Percentiles rank a stretch among this genome's conserved stretches.
Evolutionary conservation across 352 stramenopile genomes (phyloP).

Genomic region (Phytophthora europaea): DNA sequence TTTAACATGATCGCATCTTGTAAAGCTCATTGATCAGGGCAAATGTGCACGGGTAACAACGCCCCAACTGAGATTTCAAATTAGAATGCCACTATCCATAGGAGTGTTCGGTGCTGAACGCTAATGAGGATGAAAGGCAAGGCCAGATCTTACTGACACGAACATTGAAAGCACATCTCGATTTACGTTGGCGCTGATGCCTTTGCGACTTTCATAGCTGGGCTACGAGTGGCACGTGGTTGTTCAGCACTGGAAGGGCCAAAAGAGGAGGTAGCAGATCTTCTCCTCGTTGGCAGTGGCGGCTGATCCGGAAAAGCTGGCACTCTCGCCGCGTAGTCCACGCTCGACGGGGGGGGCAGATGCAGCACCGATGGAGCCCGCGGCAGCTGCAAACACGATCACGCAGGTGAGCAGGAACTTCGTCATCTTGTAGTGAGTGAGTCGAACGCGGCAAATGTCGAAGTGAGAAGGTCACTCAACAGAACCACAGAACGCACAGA

Average conservation of each 20-base stretch:
- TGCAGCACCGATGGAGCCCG: not conserved
- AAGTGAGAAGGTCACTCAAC: not conserved
- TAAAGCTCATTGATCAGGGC: too few species aligned
- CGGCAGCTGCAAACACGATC: not conserved
- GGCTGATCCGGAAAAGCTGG: not conserved
- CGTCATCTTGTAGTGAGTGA: slow-evolving; percentile 3
- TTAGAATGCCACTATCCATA: too few species aligned
- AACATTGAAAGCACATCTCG: too few species aligned
- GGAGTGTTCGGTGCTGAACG: too few species aligned
- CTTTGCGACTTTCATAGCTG: too few species aligned
- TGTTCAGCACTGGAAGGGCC: slow-evolving; percentile 29
- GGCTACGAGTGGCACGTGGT: not conserved
- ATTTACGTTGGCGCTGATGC: too few species aligned
- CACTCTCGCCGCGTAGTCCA: slow-evolving; percentile 4
- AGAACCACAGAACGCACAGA: not conserved
- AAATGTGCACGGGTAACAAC: too few species aligned
- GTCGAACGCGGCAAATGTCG: slow-evolving; percentile 3
- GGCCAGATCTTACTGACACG: too few species aligned
- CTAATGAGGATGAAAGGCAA: too few species aligned
- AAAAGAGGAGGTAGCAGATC: slow-evolving; percentile 21
- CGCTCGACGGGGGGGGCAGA: slow-evolving; percentile 1
- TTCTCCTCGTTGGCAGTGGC: slow-evolving; percentile 18
- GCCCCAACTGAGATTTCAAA: too few species aligned
- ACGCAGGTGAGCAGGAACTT: not conserved
- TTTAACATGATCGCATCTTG: too few species aligned